phyloP scores from a whole-genome alignment of 768 basidiomycete genomes.

The Mrakia frigida region DNA sequence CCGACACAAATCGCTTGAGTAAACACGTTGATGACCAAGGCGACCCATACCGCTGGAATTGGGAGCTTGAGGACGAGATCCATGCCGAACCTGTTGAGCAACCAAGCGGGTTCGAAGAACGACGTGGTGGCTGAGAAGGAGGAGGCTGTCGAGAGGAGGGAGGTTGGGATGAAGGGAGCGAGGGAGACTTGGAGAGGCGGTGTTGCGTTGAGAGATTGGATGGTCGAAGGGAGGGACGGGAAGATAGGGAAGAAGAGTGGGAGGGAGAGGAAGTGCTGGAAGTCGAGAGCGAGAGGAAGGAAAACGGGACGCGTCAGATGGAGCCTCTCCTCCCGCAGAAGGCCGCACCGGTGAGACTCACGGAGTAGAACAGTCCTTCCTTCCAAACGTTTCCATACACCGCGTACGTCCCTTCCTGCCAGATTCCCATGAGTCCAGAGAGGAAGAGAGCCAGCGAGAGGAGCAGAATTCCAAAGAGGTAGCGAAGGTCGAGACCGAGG shows the following conservation, averaged over 20 bases:
- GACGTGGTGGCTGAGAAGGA: background rate
- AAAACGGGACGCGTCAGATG: background rate
- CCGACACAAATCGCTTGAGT: constrained; percentile 77
- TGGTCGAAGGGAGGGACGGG: constrained; percentile 41
- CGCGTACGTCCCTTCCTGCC: constrained; percentile 71
- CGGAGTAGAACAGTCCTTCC: constrained; percentile 79
- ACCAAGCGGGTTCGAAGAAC: constrained; percentile 2
- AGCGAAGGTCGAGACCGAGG: constrained; percentile 42
- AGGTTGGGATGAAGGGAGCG: constrained; percentile 21
- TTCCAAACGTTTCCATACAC: constrained; percentile 68
- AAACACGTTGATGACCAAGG: constrained; percentile 60
- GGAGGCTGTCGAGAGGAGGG: background rate
- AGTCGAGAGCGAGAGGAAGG: background rate
- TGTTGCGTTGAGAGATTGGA: constrained; percentile 16
- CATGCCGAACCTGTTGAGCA: constrained; percentile 28
- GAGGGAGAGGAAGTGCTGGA: constrained; percentile 73
- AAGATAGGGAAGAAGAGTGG: constrained; percentile 65
- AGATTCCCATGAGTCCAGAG: constrained; percentile 62
- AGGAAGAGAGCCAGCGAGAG: constrained; percentile 62
- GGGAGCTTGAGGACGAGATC: constrained; percentile 23
- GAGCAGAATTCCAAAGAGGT: constrained; percentile 64
- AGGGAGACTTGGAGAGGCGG: constrained; percentile 24
- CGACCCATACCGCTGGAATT: constrained; percentile 51
- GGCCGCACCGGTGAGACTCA: constrained; percentile 41
- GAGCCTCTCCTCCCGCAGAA: background rate